These are phyloP conservation scores for Taphrina sp. DNA, from an alignment of 1,139 yeast genomes.

Conservation along the genomic window DNA sequence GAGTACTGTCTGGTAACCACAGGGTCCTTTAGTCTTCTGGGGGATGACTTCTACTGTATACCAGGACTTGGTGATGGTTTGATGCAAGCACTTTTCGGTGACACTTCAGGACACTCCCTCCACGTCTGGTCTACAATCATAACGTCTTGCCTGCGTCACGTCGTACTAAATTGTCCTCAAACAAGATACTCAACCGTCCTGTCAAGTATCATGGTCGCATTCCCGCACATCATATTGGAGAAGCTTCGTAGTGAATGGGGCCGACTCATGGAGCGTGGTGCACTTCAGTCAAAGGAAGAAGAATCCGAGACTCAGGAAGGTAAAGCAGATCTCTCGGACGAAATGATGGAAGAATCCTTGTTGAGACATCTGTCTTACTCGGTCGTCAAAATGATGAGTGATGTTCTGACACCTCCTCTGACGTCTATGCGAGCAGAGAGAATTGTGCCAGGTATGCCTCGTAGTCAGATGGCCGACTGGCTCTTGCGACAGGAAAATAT, in stretches of 20 bases:
- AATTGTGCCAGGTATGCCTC: constrained; percentile 3
- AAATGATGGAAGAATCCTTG: constrained; percentile 96
- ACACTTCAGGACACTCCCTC: constrained; percentile 77
- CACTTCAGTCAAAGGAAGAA: constrained; percentile 33
- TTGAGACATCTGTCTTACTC: constrained; percentile 90
- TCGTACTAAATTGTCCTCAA: constrained; percentile 83
- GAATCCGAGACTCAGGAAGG: constrained; percentile 56
- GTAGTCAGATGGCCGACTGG: constrained; percentile 23
- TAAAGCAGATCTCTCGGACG: constrained; percentile 85
- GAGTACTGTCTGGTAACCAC: constrained; percentile 84
- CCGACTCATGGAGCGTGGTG: constrained; percentile 41
- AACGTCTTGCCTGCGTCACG: constrained; percentile 80
- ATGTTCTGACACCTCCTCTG: constrained; percentile 25
- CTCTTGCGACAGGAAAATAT: constrained; percentile 20
- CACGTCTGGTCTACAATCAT: constrained; percentile 98
- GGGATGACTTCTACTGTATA: constrained; percentile 80
- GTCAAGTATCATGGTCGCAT: constrained; percentile 72
- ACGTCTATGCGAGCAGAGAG: constrained; percentile 21
- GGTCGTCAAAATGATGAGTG: constrained; percentile 68
- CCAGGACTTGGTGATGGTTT: constrained; percentile 73
- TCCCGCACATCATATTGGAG: constrained; percentile 68
- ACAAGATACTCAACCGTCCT: constrained; percentile 66
- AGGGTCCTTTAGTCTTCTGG: constrained; percentile 86
- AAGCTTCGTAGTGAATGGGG: constrained; percentile 74
- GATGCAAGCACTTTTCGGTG: constrained; percentile 86